Evolutionary conservation across 2,329 filamentous ascomycete species (phyloP), one percentile per base, ranked within the genome.

Genomic region (Arthrobotrys sphaeroides): DNA sequence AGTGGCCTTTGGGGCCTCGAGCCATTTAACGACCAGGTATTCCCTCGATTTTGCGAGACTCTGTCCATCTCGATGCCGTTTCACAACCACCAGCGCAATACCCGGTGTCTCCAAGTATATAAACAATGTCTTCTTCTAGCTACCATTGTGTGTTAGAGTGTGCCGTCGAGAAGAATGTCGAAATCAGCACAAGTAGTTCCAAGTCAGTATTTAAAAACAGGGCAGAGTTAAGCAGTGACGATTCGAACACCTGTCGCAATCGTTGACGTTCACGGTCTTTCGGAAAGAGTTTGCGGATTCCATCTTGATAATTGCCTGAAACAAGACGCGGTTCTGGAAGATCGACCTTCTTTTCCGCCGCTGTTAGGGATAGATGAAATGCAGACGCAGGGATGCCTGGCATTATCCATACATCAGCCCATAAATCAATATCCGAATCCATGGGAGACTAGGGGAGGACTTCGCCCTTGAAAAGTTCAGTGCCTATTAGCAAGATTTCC

Each of bases 251-350:
- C 40, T 24, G 43, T 61, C 55, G 24, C 45, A 55, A 62, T 24
- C 10, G 24, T 36, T 62, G 33, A 24, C 53, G 18, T 51, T 55
- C 31, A 65, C 72, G 72, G 72, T 69, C 38, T 65, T 75, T 64
- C 72, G 72, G 72, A 75, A 75, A 75, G 72, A 65, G 57, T 59
- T 75, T 75, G 72, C 72, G 72, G 64, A 47, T 65, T 59, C 64
- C 72, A 75, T 75, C 69, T 75, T 57, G 64, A 75, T 69, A 69
- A 75, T 64, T 75, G 72, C 72, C 72, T 75, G 72, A 75, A 75
- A 64, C 72, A 45, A 53, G 38, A 59, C 62, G 64, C 51, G 47
- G 45, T 64, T 67, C 62, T 75, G 72, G 72, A 75, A 69, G 47
- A 69, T 75, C 64, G 64, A 69, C 72, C 72, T 75, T 60, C 72